phyloP scores from a whole-genome alignment of 1,284 basidiomycete genomes.

The Sparassis latifolia region DNA sequence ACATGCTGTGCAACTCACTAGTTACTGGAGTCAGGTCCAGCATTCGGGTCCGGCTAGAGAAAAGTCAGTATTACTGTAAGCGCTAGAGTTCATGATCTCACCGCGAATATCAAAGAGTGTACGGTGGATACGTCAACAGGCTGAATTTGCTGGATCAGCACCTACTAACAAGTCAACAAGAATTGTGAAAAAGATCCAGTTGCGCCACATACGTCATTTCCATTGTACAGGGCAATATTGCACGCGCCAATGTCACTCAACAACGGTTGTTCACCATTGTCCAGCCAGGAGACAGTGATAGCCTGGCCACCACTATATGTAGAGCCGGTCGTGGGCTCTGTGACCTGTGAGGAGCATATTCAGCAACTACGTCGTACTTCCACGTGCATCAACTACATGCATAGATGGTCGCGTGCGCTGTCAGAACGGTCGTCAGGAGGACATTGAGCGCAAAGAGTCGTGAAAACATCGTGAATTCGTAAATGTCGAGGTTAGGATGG shows the following conservation, averaged over 20 bases:
- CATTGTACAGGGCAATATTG: constrained; percentile 48
- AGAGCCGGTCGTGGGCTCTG: constrained; percentile 35
- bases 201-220: constrained; percentile 35
- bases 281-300: constrained; percentile 53
- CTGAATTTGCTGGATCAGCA: constrained; percentile 43
- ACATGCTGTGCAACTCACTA: constrained; percentile 37
- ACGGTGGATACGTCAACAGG: constrained; percentile 31
- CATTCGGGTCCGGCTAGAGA: constrained; percentile 29
- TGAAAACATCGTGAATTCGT: too few relatives aligned
- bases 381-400: not conserved
- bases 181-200: not conserved
- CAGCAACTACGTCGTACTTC: not conserved
- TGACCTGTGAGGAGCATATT: constrained; percentile 33
- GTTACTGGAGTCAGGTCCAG: constrained; percentile 44
- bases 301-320: constrained; percentile 44
- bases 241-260: constrained; percentile 42
- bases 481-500: too few relatives aligned
- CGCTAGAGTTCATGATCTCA: constrained; percentile 12
- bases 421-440: not conserved
- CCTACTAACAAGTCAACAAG: constrained; percentile 23
- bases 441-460: too few relatives aligned
- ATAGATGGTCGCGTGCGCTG: not conserved
- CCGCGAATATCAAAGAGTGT: constrained; percentile 32
- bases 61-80: not conserved
- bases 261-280: constrained; percentile 49